Conservation (phyloP, 768 basidiomycete species). For the Pholiota conissans region DNA sequence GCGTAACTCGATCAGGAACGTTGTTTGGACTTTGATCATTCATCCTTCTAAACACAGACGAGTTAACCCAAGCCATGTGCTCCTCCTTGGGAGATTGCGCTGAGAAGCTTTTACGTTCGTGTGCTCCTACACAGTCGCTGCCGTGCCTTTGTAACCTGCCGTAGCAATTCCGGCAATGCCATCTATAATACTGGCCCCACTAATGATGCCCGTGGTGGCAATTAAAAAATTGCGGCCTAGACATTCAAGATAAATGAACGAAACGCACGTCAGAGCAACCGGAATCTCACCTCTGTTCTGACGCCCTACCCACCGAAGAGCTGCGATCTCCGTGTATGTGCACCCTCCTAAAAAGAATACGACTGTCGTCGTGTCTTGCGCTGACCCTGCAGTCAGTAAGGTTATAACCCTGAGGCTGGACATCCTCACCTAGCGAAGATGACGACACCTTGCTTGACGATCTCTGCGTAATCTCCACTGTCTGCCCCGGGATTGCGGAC, state of each 20-base stretch:
- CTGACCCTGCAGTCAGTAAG: constrained; percentile 18
- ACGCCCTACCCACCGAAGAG: constrained; percentile 86
- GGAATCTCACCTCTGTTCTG: constrained; percentile 69
- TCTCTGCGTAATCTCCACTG: constrained; percentile 72
- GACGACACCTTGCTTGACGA: constrained; percentile 16
- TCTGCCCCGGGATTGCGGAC: constrained; percentile 78
- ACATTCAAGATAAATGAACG: constrained; percentile 12
- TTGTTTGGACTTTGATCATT: constrained; percentile 24
- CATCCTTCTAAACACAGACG: constrained; percentile 27
- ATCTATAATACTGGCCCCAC: constrained; percentile 71
- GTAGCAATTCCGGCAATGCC: constrained; percentile 48
- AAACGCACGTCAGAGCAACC: constrained; percentile 7
- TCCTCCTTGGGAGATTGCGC: constrained; percentile 21
- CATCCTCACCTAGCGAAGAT: constrained; percentile 12
- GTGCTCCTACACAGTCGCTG: constrained; percentile 16
- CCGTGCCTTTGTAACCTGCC: constrained; percentile 41
- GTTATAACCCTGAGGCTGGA: constrained; percentile 1
- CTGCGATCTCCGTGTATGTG: constrained; percentile 96
- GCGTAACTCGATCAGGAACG: constrained; percentile 36
- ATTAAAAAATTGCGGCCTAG: constrained; percentile 86
- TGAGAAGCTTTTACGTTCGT: not conserved
- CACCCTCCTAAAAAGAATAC: constrained; percentile 98
- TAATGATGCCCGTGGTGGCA: constrained; percentile 90
- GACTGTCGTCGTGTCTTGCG: constrained; percentile 68
- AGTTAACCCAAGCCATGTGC: constrained; percentile 28